Percentiles rank a stretch among this genome's conserved stretches.
Evolutionary conservation across 83 land plant genomes (phyloP).

Genomic region (Thuja plicata): DNA sequence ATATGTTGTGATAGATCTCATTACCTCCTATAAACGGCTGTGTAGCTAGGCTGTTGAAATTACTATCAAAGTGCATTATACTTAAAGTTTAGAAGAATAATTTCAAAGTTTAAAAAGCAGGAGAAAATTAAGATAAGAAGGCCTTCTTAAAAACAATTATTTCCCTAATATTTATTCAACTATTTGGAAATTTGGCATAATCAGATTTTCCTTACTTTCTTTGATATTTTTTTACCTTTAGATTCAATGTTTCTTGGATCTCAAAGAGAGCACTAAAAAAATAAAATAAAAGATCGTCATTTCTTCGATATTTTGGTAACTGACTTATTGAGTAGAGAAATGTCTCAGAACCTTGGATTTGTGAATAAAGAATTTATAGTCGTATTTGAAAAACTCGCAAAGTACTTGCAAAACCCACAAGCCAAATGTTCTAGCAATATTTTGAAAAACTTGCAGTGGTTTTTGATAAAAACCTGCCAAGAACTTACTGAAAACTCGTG

Average conservation of each 20-base stretch:
- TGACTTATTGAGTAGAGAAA: no score
- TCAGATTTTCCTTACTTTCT: background rate
- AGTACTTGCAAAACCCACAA: no score
- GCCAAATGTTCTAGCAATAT: no score
- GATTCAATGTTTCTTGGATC: background rate
- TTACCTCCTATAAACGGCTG: background rate
- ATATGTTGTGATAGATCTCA: background rate
- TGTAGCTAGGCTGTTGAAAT: background rate
- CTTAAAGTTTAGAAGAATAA: background rate
- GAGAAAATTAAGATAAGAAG: background rate
- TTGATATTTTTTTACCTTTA: background rate
- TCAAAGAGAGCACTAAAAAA: background rate
- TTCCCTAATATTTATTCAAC: background rate
- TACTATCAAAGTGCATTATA: background rate
- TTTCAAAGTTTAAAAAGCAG: background rate
- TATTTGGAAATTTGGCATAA: background rate
- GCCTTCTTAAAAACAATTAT: background rate
- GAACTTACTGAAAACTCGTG: no score
- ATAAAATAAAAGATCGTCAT: background rate
- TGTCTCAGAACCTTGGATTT: no score
- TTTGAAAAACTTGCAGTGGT: no score
- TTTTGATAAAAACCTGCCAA: no score
- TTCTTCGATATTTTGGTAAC: no score
- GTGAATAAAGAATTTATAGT: no score
- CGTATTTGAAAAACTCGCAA: no score